These are phyloP conservation scores for Quercus gilva DNA, from an alignment of 306 rosid genomes.

Conservation along the genomic window DNA sequence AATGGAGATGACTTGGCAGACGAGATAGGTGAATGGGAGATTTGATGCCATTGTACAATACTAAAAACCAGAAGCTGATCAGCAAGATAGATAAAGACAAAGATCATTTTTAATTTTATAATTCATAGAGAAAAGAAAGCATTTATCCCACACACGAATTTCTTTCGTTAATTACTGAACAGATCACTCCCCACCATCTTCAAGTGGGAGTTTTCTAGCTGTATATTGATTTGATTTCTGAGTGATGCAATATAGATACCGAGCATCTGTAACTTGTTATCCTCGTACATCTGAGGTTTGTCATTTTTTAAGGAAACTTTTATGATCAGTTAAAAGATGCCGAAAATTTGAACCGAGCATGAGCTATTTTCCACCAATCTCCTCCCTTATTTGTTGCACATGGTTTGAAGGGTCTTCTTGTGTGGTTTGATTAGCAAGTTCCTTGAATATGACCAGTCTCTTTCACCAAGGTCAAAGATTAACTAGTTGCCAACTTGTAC, in stretches of 20 bases:
- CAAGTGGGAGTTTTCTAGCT: conserved; percentile 13
- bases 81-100: conserved; percentile 22
- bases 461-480: too few relatives aligned
- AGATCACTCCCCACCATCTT: not conserved
- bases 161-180: conserved; percentile 8
- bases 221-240: not conserved
- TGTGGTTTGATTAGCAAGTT: too few relatives aligned
- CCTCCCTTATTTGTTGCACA: not conserved
- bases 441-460: too few relatives aligned
- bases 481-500: too few relatives aligned
- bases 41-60: conserved; percentile 59
- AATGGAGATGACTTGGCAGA: conserved; percentile 48
- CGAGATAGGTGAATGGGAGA: conserved; percentile 68
- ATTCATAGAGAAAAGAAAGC: conserved; percentile 20
- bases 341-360: not conserved
- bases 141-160: not conserved
- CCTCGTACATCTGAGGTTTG: conserved; percentile 19
- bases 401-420: too few relatives aligned
- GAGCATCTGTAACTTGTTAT: conserved; percentile 8
- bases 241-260: conserved; percentile 31
- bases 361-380: not conserved
- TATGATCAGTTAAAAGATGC: conserved; percentile 9
- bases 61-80: conserved; percentile 24
- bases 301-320: conserved; percentile 15
- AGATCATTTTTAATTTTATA: not conserved